Percentiles rank a stretch among this genome's conserved stretches.
Conservation (phyloP, 768 basidiomycete species). For the Pleurotus tuoliensis region DNA sequence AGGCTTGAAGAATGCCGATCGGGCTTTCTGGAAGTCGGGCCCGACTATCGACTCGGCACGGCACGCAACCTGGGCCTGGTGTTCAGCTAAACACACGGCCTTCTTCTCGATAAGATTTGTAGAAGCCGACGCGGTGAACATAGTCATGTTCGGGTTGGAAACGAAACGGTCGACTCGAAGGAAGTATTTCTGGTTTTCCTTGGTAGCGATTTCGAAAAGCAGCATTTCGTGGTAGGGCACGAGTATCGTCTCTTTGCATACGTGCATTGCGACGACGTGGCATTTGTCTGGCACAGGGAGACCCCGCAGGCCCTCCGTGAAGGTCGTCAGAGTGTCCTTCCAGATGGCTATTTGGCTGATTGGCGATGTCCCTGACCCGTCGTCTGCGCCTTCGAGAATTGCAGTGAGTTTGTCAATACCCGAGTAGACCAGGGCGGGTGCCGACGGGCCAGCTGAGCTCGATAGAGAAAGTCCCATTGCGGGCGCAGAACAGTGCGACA, state of each 20-base stretch:
- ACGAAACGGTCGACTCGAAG: slow-evolving; percentile 6
- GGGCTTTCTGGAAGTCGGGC: neutral
- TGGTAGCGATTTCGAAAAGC: neutral
- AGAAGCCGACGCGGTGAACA: slow-evolving; percentile 3
- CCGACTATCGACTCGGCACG: neutral
- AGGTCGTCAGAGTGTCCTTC: slow-evolving; percentile 2
- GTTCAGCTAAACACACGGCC: neutral
- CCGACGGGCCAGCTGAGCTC: neutral
- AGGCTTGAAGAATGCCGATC: neutral
- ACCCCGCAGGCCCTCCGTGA: neutral
- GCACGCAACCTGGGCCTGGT: slow-evolving; percentile 1
- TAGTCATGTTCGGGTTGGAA: neutral
- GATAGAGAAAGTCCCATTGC: slow-evolving; percentile 1
- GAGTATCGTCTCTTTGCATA: neutral
- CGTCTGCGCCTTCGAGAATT: neutral
- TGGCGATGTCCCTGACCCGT: neutral
- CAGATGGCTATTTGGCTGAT: neutral
- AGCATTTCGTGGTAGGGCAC: slow-evolving; percentile 8
- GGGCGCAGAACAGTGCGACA: neutral
- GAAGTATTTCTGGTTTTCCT: neutral
- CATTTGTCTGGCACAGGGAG: slow-evolving; percentile 3
- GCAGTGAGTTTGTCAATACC: slow-evolving; percentile 4
- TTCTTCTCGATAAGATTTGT: slow-evolving; percentile 1
- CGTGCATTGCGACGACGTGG: slow-evolving; percentile 3
- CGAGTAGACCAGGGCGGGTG: neutral